phyloP scores from a whole-genome alignment of 148 eudicot species.

The Vaccinium macrocarpon region DNA sequence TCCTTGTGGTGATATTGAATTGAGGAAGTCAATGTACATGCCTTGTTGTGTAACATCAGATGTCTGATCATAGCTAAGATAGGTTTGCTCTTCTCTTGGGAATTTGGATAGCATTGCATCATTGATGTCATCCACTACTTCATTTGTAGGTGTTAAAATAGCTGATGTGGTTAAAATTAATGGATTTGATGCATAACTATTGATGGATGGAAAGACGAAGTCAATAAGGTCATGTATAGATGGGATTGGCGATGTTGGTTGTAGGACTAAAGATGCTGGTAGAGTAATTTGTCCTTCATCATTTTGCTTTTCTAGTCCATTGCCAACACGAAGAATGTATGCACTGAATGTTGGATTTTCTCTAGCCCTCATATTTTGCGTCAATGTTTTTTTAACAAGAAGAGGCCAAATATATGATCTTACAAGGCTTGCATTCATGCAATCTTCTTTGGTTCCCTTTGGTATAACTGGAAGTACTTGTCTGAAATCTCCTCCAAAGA shows the following conservation, averaged over 20 bases:
- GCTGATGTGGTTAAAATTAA: rapidly evolving
- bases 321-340: background rate
- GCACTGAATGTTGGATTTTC: background rate
- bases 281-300: background rate
- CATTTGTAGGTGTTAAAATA: background rate
- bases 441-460: background rate
- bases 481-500: background rate
- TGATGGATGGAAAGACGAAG: background rate
- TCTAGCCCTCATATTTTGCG: background rate
- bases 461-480: background rate
- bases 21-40: background rate
- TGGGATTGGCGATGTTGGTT: background rate
- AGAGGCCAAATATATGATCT: background rate
- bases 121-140: background rate
- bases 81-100: background rate
- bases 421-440: background rate
- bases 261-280: background rate
- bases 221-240: background rate
- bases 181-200: rapidly evolving
- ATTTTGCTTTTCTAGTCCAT: background rate
- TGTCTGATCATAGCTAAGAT: background rate
- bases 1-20: background rate
- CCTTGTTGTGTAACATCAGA: background rate
- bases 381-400: too few species aligned
- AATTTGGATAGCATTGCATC: background rate